phyloP scores from a whole-genome alignment of 257 asterid species.

The Buddleja alternifolia region DNA sequence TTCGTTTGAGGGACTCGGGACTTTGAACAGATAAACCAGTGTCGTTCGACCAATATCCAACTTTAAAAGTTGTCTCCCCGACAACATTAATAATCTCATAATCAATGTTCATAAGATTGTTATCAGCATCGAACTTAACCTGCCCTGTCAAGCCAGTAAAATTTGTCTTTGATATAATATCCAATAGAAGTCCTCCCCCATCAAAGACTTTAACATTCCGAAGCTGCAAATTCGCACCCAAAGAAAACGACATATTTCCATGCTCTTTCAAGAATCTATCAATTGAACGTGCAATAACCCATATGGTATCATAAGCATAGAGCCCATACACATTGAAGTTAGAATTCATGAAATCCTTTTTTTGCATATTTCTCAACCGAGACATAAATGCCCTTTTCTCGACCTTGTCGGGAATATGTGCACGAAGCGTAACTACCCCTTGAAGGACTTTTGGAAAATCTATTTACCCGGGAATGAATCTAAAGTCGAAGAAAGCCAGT shows the following conservation, averaged over 20 bases:
- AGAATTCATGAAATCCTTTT: constrained; percentile 1
- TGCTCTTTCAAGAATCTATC: constrained; percentile 25
- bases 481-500: constrained; percentile 61
- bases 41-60: constrained; percentile 40
- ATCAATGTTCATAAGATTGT: not conserved
- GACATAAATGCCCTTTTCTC: constrained; percentile 24
- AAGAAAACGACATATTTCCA: constrained; percentile 28
- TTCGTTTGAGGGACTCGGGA: not conserved
- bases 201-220: constrained; percentile 29
- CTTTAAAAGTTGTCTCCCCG: not conserved
- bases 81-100: constrained; percentile 38
- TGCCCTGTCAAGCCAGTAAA: constrained; percentile 36
- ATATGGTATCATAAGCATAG: constrained; percentile 44
- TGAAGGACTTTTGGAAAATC: constrained; percentile 22
- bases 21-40: constrained; percentile 31
- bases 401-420: constrained; percentile 20
- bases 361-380: constrained; percentile 21
- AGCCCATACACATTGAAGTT: constrained; percentile 33
- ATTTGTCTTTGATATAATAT: constrained; percentile 18
- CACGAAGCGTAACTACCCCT: constrained; percentile 42
- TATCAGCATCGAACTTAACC: constrained; percentile 24
- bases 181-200: constrained; percentile 31
- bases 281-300: constrained; percentile 37
- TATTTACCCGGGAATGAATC: constrained; percentile 35
- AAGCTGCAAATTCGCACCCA: constrained; percentile 8